phyloP scores from a whole-genome alignment of 192 early-diverging fungal species.

The Entophlyctis luteolus region DNA sequence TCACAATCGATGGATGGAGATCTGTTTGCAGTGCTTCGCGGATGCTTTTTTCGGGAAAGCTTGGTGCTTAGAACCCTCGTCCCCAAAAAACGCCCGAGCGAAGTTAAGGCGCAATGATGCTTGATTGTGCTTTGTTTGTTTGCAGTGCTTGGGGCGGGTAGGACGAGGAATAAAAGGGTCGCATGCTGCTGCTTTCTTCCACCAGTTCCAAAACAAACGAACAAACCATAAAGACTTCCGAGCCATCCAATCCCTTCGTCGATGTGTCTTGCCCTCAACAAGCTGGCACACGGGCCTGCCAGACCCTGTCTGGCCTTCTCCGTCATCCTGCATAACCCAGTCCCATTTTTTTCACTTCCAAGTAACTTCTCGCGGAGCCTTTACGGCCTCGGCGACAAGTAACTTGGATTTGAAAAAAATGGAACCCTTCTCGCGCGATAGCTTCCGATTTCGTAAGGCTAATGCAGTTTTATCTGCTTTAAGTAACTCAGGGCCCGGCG shows the following conservation, averaged over 20 bases:
- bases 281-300: neutral
- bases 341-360: neutral
- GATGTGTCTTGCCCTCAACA: neutral
- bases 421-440: neutral
- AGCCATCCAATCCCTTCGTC: neutral
- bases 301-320: neutral
- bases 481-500: too few species aligned
- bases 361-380: neutral
- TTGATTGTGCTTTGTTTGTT: too few species aligned
- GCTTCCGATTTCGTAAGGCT: neutral
- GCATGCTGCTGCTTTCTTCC: too few species aligned
- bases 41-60: too few species aligned
- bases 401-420: constrained; percentile 9
- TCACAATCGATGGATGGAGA: too few species aligned
- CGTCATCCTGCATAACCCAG: neutral
- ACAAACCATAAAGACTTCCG: neutral
- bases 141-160: too few species aligned
- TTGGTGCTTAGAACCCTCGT: too few species aligned
- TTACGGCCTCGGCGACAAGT: neutral
- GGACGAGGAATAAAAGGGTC: too few species aligned
- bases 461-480: too few species aligned
- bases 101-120: too few species aligned
- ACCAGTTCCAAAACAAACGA: neutral
- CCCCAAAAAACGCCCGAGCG: too few species aligned
- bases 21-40: too few species aligned